Base-by-base conservation (phyloP, 1,139 yeast species). In the Pichia norvegensis region DNA sequence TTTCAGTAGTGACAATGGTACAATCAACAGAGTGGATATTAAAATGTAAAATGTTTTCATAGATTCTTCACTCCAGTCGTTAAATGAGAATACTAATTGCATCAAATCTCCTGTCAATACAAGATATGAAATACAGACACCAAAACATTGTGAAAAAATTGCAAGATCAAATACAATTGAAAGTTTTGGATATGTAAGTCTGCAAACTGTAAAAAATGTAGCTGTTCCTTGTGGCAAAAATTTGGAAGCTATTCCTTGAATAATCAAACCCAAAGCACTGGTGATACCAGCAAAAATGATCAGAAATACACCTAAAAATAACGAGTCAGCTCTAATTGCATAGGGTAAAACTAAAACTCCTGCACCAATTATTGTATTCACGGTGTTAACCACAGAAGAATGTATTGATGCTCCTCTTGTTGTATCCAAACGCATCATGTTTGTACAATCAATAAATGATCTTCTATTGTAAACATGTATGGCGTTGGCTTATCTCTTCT, bases 301-400 rank as follows among this genome's bases (percentile, higher is more conserved):
- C 42, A 88, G 73, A 11, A 75, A 47, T 0, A 78, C 60, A 0
- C 97, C 98, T 31, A 82, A 66, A 1, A 81, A 54, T 3, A 88
- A 63, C 2, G 97, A 96, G 61, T 90, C 95, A n/a, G 90, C 79
- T 46, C 79, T 73, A 63, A 85, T 83, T 0, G 97, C 95, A 58
- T 76, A 82, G 1, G 98, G 97, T 70, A 94, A 82, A 16, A 97
- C 95, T 47, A 92, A 74, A 55, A 92, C 75, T 0, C 98, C 98
- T 0, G 98, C 96, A 4, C 97, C 95, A 17, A 82, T 73, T 47
- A 84, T 81, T 8, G 92, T 84, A 61, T 84, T 84, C 47, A 79
- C 70, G 46, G 85, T 67, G 55, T 81, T 81, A 38, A 82, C 52
- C 22, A 61, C 53, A 6, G 67, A 55, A 2, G 66, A 60, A 0